Percentiles rank a stretch among this genome's conserved stretches.
phyloP scores from a whole-genome alignment of 140 eudicot species.

The Flaveria floridana region DNA sequence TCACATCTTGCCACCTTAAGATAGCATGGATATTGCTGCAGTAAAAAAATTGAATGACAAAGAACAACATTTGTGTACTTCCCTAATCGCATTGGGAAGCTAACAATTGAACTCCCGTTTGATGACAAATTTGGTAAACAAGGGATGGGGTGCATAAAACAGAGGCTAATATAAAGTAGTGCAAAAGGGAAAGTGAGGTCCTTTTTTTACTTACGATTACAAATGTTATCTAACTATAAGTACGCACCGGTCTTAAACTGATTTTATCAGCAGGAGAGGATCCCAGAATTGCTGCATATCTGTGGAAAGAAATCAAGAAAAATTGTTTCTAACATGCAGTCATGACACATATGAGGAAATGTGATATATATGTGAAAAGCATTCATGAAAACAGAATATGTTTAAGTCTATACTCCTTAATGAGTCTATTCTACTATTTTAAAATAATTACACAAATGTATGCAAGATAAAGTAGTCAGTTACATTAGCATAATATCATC shows the following conservation, averaged over 20 bases:
- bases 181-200: not conserved
- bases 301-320: conserved; percentile 9
- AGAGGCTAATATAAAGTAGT: not conserved
- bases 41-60: not conserved
- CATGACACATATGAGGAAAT: not conserved
- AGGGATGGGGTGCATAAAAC: conserved; percentile 21
- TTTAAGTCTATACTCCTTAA: not conserved
- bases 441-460: conserved; percentile 37
- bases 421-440: too few species aligned
- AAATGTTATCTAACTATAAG: conserved; percentile 10
- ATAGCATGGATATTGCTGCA: conserved; percentile 7
- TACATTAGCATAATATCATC: conserved; percentile 62
- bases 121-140: conserved; percentile 37
- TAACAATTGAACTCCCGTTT: conserved; percentile 28
- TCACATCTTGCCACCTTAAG: not conserved
- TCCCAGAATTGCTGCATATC: conserved; percentile 37
- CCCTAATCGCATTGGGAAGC: conserved; percentile 62
- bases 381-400: not conserved
- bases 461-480: not conserved
- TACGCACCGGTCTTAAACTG: conserved; percentile 21
- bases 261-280: conserved; percentile 31
- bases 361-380: not conserved
- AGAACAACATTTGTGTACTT: conserved; percentile 70
- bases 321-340: conserved; percentile 8
- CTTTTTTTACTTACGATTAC: not conserved